A percentile compares a stretch with the other conserved stretches of the same genome.
phyloP scores from a whole-genome alignment of 768 basidiomycete species.

The Leucocoprinus leucothites region DNA sequence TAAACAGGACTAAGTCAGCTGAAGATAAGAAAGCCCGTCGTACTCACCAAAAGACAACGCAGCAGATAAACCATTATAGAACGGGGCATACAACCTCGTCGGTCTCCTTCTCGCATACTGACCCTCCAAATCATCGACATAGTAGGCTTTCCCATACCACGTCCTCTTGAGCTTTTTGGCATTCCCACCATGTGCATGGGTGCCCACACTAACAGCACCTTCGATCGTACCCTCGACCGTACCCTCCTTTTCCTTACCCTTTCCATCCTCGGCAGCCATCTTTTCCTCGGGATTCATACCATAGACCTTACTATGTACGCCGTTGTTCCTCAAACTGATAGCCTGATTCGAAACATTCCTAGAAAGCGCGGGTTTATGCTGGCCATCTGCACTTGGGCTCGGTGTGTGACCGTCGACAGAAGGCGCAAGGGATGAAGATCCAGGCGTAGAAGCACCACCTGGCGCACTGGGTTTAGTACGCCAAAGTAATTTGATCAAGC shows the following conservation, averaged over 20 bases:
- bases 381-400: constrained; percentile 6
- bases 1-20: constrained; percentile 31
- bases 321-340: too few relatives aligned
- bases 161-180: too few relatives aligned
- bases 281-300: background rate
- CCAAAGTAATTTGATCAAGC: constrained; percentile 83
- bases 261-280: background rate
- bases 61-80: constrained; percentile 63
- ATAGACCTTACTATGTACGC: too few relatives aligned
- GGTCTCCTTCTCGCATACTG: constrained; percentile 17
- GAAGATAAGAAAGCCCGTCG: constrained; percentile 31
- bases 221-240: constrained; percentile 17
- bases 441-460: constrained; percentile 7
- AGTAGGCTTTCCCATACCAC: constrained; percentile 56
- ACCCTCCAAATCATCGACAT: constrained; percentile 10
- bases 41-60: constrained; percentile 51
- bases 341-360: too few relatives aligned
- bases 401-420: constrained; percentile 9
- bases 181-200: too few relatives aligned
- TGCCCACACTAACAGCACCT: too few relatives aligned
- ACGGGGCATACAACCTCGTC: constrained; percentile 53
- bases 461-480: constrained; percentile 36
- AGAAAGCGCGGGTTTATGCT: too few relatives aligned
- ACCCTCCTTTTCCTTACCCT: constrained; percentile 6
- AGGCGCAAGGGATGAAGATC: constrained; percentile 13